Percentiles rank a stretch among this genome's conserved stretches.
phyloP scores from a whole-genome alignment of 176 grass and related monocot genomes.

The Chrysopogon serrulatus region DNA sequence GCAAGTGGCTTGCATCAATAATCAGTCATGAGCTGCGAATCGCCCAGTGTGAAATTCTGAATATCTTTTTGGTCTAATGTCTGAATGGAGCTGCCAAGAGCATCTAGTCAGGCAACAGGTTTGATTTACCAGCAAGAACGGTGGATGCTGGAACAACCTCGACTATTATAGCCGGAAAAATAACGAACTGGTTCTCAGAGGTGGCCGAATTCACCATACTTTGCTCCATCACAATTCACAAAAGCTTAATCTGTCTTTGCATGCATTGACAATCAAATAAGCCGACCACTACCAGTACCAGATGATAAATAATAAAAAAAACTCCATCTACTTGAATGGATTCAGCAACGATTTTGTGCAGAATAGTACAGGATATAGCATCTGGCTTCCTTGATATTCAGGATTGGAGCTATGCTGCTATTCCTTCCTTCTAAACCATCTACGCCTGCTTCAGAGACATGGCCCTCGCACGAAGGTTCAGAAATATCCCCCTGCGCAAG shows the following conservation, averaged over 20 bases:
- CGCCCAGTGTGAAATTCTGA: neutral
- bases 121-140: neutral
- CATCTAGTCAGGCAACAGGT: neutral
- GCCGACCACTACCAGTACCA: neutral
- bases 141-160: neutral
- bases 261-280: neutral
- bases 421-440: neutral
- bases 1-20: neutral
- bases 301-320: neutral
- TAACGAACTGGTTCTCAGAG: neutral
- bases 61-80: neutral
- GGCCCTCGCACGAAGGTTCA: constrained; percentile 81
- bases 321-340: neutral
- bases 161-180: neutral
- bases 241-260: neutral
- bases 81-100: neutral
- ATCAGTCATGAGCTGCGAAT: neutral
- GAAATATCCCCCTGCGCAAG: constrained; percentile 79
- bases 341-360: neutral
- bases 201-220: neutral
- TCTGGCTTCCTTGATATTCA: constrained; percentile 10
- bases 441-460: constrained; percentile 60
- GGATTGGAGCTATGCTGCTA: neutral
- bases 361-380: neutral
- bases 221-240: neutral